Percentiles rank a stretch among this genome's conserved stretches.
Conservation (phyloP, 192 early-diverging fungal species). For the Mortierella alpina region DNA sequence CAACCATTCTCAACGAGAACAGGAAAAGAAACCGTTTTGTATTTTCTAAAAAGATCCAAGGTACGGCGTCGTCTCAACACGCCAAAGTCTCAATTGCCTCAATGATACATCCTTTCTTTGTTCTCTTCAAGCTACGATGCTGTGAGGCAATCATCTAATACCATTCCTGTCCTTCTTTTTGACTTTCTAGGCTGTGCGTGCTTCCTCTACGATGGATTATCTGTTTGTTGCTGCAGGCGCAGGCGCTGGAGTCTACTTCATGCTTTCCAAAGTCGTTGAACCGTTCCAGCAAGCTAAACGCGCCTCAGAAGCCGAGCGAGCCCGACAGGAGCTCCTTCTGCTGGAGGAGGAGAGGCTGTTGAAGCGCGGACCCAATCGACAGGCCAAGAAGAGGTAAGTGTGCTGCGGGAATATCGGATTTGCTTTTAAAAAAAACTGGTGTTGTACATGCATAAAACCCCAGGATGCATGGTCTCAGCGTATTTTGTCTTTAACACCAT, state of each 20-base stretch:
- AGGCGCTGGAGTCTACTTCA: slow-evolving; percentile 22
- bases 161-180: too few species aligned
- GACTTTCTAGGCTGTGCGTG: too few species aligned
- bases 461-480: too few species aligned
- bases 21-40: too few species aligned
- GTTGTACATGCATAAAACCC: background rate
- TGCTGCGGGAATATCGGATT: background rate
- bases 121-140: too few species aligned
- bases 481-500: background rate
- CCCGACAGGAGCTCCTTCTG: slow-evolving; percentile 12
- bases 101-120: too few species aligned
- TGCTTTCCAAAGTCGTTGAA: slow-evolving; percentile 28
- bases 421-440: background rate
- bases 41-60: too few species aligned
- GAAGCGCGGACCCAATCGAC: slow-evolving; percentile 17
- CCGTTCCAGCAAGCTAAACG: slow-evolving; percentile 21
- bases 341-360: slow-evolving; percentile 2
- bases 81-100: too few species aligned
- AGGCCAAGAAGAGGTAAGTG: slow-evolving; percentile 29
- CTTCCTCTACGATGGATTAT: background rate
- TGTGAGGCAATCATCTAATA: too few species aligned
- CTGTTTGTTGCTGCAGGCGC: slow-evolving; percentile 20
- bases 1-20: too few species aligned
- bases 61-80: too few species aligned
- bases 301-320: slow-evolving; percentile 15